phyloP scores from a whole-genome alignment of 2,329 filamentous ascomycete genomes.

The Didymella sp. region DNA sequence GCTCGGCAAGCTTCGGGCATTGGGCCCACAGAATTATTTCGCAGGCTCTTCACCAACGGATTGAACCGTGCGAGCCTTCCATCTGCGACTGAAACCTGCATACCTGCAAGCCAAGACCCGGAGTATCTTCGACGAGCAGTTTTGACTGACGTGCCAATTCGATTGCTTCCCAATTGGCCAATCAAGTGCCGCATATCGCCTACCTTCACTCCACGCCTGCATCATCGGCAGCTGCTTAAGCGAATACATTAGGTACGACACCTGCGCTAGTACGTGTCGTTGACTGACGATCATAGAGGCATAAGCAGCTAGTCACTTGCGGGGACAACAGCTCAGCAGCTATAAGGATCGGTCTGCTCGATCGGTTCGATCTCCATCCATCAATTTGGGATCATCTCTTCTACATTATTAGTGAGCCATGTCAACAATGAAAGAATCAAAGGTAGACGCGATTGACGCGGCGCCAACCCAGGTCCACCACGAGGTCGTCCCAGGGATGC shows the following conservation, averaged over 20 bases:
- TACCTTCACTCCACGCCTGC: neutral
- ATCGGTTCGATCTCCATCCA: neutral
- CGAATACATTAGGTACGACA: neutral
- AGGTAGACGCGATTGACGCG: constrained; percentile 28
- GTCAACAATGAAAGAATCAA: constrained; percentile 20
- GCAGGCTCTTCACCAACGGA: constrained; percentile 18
- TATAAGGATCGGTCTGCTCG: constrained; percentile 9
- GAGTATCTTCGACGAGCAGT: neutral
- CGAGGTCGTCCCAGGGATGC: constrained; percentile 28
- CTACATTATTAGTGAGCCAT: constrained; percentile 7
- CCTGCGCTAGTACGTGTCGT: neutral
- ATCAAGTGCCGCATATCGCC: neutral
- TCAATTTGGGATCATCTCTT: constrained; percentile 7
- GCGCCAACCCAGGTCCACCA: constrained; percentile 31
- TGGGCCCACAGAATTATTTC: constrained; percentile 20
- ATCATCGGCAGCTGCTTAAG: neutral
- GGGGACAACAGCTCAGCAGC: neutral
- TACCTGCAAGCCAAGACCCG: constrained; percentile 8
- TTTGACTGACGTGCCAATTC: neutral
- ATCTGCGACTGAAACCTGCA: constrained; percentile 3
- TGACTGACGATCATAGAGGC: constrained; percentile 1
- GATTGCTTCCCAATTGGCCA: neutral
- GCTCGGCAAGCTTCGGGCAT: constrained; percentile 23
- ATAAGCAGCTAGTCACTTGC: neutral
- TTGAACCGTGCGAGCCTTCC: constrained; percentile 7